phyloP scores from a whole-genome alignment of 208 protist species.

The Trypanosoma vivax region DNA sequence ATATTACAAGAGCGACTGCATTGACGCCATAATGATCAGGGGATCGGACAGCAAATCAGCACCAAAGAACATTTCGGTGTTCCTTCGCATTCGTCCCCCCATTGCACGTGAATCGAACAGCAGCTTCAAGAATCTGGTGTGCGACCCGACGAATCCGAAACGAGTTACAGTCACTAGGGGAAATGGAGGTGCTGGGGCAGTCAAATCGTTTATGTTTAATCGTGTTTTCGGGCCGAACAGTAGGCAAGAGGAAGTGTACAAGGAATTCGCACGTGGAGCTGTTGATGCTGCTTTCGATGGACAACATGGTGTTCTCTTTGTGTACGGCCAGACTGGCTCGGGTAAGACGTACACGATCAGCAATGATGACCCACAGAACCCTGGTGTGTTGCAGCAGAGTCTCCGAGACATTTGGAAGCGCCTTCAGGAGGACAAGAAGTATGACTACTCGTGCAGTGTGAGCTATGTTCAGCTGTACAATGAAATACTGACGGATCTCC shows the following conservation, averaged over 20 bases:
- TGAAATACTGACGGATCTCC: conserved; percentile 81
- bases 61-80: conserved; percentile 85
- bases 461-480: conserved; percentile 90
- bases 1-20: background rate
- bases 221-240: conserved; percentile 46
- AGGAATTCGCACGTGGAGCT: conserved; percentile 59
- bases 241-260: conserved; percentile 72
- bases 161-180: conserved; percentile 44
- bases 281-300: conserved; percentile 85
- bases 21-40: conserved; percentile 30
- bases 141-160: conserved; percentile 37
- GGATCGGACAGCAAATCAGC: conserved; percentile 41
- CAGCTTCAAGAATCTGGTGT: conserved; percentile 70
- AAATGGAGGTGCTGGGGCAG: conserved; percentile 24
- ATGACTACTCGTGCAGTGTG: conserved; percentile 78
- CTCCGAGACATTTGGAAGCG: conserved; percentile 62
- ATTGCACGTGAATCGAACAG: conserved; percentile 59
- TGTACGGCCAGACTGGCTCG: conserved; percentile 88
- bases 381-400: conserved; percentile 80
- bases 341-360: conserved; percentile 91
- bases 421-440: conserved; percentile 45
- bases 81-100: conserved; percentile 73
- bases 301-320: conserved; percentile 86
- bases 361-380: conserved; percentile 78
- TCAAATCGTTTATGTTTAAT: conserved; percentile 72